Conservation (phyloP, 495 filamentous ascomycete genomes). For the Penicillium cinerascens region DNA sequence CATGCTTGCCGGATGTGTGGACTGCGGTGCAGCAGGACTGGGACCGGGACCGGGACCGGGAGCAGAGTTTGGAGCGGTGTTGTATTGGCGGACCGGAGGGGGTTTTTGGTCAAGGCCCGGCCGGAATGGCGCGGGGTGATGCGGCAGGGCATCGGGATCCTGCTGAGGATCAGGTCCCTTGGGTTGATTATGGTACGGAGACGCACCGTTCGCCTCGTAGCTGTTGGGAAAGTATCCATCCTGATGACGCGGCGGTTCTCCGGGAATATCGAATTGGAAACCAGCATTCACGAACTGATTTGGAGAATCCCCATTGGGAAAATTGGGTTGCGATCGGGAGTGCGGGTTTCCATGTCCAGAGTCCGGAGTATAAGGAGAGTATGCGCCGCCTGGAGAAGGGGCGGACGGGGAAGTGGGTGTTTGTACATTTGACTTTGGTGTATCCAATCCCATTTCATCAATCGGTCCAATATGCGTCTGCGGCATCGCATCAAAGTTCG, state of each 20-base stretch:
- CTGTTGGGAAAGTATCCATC: slow-evolving; percentile 19
- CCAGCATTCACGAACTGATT: slow-evolving; percentile 51
- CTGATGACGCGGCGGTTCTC: slow-evolving; percentile 52
- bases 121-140: slow-evolving; percentile 77
- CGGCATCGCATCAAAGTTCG: slow-evolving; percentile 69
- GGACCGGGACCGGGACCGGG: slow-evolving; percentile 24
- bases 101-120: slow-evolving; percentile 70
- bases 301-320: slow-evolving; percentile 46
- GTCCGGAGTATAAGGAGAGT: slow-evolving; percentile 35
- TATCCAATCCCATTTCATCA: slow-evolving; percentile 48
- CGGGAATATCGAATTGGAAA: slow-evolving; percentile 67
- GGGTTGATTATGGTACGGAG: slow-evolving; percentile 1
- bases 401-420: slow-evolving; percentile 13
- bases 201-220: slow-evolving; percentile 15
- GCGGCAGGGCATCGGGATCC: slow-evolving; percentile 62
- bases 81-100: slow-evolving; percentile 71
- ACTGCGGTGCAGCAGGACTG: slow-evolving; percentile 26
- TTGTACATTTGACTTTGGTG: slow-evolving; percentile 25
- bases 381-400: slow-evolving; percentile 23
- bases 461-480: slow-evolving; percentile 34
- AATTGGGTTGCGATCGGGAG: slow-evolving; percentile 65
- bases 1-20: slow-evolving; percentile 22
- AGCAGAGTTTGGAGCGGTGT: slow-evolving; percentile 32
- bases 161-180: slow-evolving; percentile 30
- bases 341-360: slow-evolving; percentile 40